These are phyloP conservation scores for Ogataea pini DNA, from an alignment of 805 yeast genomes.

Conservation along the genomic window DNA sequence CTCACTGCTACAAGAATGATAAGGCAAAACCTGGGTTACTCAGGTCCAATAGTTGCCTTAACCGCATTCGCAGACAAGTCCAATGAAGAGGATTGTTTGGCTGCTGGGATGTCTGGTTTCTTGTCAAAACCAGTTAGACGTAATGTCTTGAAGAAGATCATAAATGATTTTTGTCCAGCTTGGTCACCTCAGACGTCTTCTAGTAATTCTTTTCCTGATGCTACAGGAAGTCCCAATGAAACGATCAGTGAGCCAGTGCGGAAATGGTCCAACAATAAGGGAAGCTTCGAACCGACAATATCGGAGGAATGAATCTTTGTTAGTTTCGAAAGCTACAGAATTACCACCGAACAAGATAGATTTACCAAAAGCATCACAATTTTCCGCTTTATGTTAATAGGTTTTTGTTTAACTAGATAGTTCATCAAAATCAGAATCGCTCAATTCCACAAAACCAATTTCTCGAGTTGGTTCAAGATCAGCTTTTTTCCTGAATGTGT, in stretches of 20 bases:
- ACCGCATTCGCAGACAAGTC: constrained; percentile 96
- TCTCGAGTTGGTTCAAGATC: background rate
- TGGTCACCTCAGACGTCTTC: background rate
- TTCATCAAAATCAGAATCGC: constrained; percentile 8
- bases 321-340: too few relatives aligned
- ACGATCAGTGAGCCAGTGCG: background rate
- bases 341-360: too few relatives aligned
- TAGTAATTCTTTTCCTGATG: constrained; percentile 1
- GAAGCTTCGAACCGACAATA: constrained; percentile 15
- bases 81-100: constrained; percentile 80
- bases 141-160: constrained; percentile 59
- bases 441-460: constrained; percentile 8
- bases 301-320: constrained; percentile 18
- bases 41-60: constrained; percentile 83
- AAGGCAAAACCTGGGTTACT: constrained; percentile 58
- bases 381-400: constrained; percentile 1
- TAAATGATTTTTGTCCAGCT: constrained; percentile 44
- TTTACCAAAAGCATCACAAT: too few relatives aligned
- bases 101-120: constrained; percentile 92
- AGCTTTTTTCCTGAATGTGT: constrained; percentile 6
- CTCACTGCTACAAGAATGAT: constrained; percentile 76
- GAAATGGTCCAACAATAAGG: constrained; percentile 4
- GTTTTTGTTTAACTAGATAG: background rate
- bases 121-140: constrained; percentile 85
- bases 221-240: background rate